Percentiles rank a stretch among this genome's conserved stretches.
These are phyloP conservation scores for Aspergillus pseudoviridinutans DNA, from an alignment of 2,329 filamentous ascomycete genomes.

Conservation along the genomic window DNA sequence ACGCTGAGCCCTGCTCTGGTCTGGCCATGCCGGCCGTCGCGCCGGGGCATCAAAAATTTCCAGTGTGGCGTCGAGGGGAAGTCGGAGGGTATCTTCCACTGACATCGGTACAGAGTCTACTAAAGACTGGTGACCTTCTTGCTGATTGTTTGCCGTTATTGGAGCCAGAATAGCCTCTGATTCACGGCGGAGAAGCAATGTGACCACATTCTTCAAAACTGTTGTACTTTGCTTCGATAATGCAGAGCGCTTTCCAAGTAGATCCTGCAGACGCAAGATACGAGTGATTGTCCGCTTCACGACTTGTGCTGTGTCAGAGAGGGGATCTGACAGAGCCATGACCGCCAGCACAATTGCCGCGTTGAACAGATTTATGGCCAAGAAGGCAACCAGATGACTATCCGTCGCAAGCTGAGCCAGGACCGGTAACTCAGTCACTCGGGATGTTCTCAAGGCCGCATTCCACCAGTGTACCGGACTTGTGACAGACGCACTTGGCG, in stretches of 20 bases:
- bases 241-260: slow-evolving; percentile 30
- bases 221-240: slow-evolving; percentile 34
- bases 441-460: slow-evolving; percentile 39
- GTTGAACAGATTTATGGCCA: slow-evolving; percentile 46
- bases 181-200: slow-evolving; percentile 22
- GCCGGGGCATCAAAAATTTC: slow-evolving; percentile 4
- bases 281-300: slow-evolving; percentile 42
- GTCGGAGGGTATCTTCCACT: slow-evolving; percentile 21
- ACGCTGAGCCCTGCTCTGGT: slow-evolving; percentile 11
- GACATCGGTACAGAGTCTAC: slow-evolving; percentile 9
- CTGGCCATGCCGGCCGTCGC: slow-evolving; percentile 6
- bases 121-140: not conserved
- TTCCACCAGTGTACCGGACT: slow-evolving; percentile 24
- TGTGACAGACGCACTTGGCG: not conserved
- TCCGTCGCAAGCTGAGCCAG: slow-evolving; percentile 38
- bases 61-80: slow-evolving; percentile 15
- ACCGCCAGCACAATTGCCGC: slow-evolving; percentile 43
- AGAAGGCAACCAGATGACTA: slow-evolving; percentile 43
- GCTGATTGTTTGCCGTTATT: slow-evolving; percentile 6
- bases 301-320: slow-evolving; percentile 41
- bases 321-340: slow-evolving; percentile 40
- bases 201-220: slow-evolving; percentile 22
- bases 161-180: slow-evolving; percentile 22
- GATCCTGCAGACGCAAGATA: slow-evolving; percentile 40
- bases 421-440: slow-evolving; percentile 27